Evolutionary conservation across 306 rosid species (phyloP).

Genomic region (Chamaecrista fasciculata): DNA sequence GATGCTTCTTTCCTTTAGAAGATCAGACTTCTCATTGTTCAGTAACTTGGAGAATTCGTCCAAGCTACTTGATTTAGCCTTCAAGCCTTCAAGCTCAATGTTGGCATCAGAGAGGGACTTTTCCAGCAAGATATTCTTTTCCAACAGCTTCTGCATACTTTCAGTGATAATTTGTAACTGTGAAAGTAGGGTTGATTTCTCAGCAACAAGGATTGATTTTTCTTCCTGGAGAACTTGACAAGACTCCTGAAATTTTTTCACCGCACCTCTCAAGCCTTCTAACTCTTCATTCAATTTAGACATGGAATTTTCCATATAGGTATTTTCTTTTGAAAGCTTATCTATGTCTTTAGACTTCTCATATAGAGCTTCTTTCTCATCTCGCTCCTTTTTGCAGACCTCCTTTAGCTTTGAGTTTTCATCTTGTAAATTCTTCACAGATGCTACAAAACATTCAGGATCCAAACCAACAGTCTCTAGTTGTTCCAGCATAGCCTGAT

Average conservation of each 20-base stretch:
- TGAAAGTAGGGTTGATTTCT: constrained; percentile 68
- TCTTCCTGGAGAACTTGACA: constrained; percentile 73
- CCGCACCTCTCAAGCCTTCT: constrained; percentile 51
- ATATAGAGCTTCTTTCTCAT: constrained; percentile 60
- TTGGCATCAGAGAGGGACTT: constrained; percentile 72
- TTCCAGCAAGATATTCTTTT: constrained; percentile 76
- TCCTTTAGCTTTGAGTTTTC: constrained; percentile 72
- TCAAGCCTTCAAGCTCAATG: constrained; percentile 77
- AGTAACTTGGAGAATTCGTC: constrained; percentile 76
- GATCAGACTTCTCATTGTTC: constrained; percentile 66
- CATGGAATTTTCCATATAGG: constrained; percentile 54
- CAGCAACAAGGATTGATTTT: constrained; percentile 64
- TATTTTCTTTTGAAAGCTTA: constrained; percentile 59
- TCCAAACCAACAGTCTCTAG: constrained; percentile 66
- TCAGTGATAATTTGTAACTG: constrained; percentile 80
- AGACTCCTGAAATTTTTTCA: constrained; percentile 61
- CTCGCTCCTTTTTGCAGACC: constrained; percentile 52
- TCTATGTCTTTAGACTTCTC: constrained; percentile 68
- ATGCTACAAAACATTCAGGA: constrained; percentile 59
- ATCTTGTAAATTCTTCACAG: constrained; percentile 67
- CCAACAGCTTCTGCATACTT: constrained; percentile 79
- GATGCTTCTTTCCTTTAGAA: constrained; percentile 64
- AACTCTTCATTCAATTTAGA: constrained; percentile 65
- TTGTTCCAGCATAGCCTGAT: constrained; percentile 65
- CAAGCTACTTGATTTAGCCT: constrained; percentile 72